Conservation (phyloP, 1,284 basidiomycete genomes). For the Cutaneotrichosporon daszewskae region DNA sequence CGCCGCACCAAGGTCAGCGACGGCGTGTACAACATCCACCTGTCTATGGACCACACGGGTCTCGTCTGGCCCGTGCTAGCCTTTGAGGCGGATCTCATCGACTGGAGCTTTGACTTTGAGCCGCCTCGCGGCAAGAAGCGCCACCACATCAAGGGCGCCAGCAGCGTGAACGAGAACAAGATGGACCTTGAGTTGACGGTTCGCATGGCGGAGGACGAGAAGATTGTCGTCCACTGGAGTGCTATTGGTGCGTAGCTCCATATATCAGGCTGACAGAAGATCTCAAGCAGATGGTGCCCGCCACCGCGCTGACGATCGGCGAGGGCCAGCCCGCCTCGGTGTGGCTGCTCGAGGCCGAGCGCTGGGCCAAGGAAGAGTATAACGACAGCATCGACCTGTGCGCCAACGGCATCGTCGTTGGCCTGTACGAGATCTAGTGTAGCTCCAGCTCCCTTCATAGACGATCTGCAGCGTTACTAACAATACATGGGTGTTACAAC, state of each 20-base stretch:
- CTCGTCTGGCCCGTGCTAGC: conserved; percentile 61
- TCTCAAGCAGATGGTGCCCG: conserved; percentile 45
- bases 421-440: conserved; percentile 32
- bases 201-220: conserved; percentile 19
- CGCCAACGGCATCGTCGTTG: conserved; percentile 38
- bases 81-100: conserved; percentile 83
- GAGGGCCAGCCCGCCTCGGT: conserved; percentile 40
- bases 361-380: conserved; percentile 37
- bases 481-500: background rate
- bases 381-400: conserved; percentile 37
- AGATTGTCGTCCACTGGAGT: conserved; percentile 35
- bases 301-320: conserved; percentile 32
- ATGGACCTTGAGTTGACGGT: conserved; percentile 36
- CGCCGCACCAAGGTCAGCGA: conserved; percentile 48
- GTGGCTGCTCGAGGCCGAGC: conserved; percentile 37
- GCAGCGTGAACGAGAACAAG: conserved; percentile 30
- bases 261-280: conserved; percentile 20
- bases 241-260: conserved; percentile 36
- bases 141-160: conserved; percentile 75
- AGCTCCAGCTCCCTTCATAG: too few species aligned
- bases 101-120: conserved; percentile 73
- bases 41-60: conserved; percentile 73
- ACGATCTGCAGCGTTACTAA: too few species aligned
- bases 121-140: conserved; percentile 67
- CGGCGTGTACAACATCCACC: conserved; percentile 60